phyloP scores from a whole-genome alignment of 2,329 filamentous ascomycete species.

The Herpotrichia juniperi region DNA sequence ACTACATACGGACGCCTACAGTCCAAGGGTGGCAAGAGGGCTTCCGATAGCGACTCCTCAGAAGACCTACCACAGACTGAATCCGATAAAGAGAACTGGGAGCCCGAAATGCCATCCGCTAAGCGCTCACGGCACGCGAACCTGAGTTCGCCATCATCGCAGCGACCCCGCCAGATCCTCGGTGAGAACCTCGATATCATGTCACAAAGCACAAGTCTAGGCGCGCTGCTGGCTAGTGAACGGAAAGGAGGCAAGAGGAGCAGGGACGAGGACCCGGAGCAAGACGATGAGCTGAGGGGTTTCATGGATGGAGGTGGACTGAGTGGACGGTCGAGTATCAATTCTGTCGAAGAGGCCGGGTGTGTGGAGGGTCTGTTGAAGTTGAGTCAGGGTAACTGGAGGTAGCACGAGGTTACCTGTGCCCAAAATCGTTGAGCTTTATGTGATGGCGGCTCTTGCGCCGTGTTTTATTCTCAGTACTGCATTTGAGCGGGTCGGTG shows the following conservation, averaged over 20 bases:
- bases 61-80: slow-evolving; percentile 66
- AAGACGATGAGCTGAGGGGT: slow-evolving; percentile 70
- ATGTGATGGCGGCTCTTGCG: no score
- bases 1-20: slow-evolving; percentile 44
- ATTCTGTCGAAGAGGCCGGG: slow-evolving; percentile 71
- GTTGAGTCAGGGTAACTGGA: slow-evolving; percentile 91
- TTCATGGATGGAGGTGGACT: slow-evolving; percentile 73
- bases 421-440: background rate
- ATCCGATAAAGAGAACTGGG: slow-evolving; percentile 95
- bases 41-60: slow-evolving; percentile 43
- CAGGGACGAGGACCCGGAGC: slow-evolving; percentile 46
- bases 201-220: slow-evolving; percentile 45
- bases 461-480: background rate
- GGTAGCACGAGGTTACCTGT: slow-evolving; percentile 25
- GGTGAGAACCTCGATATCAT: slow-evolving; percentile 53
- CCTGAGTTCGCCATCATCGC: slow-evolving; percentile 41
- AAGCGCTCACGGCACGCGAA: slow-evolving; percentile 27
- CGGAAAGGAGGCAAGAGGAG: slow-evolving; percentile 30
- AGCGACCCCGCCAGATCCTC: slow-evolving; percentile 49
- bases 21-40: slow-evolving; percentile 30
- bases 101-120: slow-evolving; percentile 49
- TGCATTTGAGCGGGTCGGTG: slow-evolving; percentile 3
- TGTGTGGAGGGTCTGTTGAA: slow-evolving; percentile 89
- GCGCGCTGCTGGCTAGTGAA: slow-evolving; percentile 42
- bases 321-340: slow-evolving; percentile 61